Base-by-base conservation (phyloP, 1,139 yeast species). In the Hyphopichia burtonii region DNA sequence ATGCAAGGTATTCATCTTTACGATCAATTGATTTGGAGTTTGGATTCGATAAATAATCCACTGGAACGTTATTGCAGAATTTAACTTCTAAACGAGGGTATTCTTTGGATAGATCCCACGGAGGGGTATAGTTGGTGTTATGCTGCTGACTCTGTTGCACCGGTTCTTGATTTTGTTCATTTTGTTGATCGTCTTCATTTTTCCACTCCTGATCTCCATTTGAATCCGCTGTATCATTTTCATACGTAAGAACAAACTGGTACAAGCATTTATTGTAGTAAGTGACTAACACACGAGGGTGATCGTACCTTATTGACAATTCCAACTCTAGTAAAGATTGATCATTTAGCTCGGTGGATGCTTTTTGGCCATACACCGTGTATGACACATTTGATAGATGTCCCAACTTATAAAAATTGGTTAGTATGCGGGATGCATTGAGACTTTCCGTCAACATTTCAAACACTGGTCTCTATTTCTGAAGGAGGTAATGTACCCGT, bases 241-340 rank as follows among this genome's bases (percentile, higher is more conserved):
- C 61, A 41, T 76, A 65, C 47, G 75, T 69, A 46, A 85, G 77
- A 25, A 55, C 55, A 48, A 71, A 73, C 40, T 80, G 70, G 77
- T 85, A 85, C 10, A 85, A 63, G 42, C 80, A 82, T 49, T 82
- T 80, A 48, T 83, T 78, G 53, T 80, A 74, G 44, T 82, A 72
- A 12, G 83, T 77, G 5, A 82, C 73, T 36, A 85, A 62, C 8
- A 77, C 74, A 39, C 68, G 67, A 2, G 85, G 80, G 45, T 77
- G 59, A 30, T 70, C 62, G 48, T 71, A 69, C 41, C 91, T 66
- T 40, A 84, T 65, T 25, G 67, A 59, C 33, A 84, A 66, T 55
- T 84, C 91, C 39, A 83, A 74, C 48, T 82, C 85, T 15, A 82
- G 65, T 11, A 84, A 62, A 37, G 64, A 52, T 55, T 66, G 72